phyloP scores from a whole-genome alignment of 129 eudicot genomes.

The Gnaphalium uliginosum region DNA sequence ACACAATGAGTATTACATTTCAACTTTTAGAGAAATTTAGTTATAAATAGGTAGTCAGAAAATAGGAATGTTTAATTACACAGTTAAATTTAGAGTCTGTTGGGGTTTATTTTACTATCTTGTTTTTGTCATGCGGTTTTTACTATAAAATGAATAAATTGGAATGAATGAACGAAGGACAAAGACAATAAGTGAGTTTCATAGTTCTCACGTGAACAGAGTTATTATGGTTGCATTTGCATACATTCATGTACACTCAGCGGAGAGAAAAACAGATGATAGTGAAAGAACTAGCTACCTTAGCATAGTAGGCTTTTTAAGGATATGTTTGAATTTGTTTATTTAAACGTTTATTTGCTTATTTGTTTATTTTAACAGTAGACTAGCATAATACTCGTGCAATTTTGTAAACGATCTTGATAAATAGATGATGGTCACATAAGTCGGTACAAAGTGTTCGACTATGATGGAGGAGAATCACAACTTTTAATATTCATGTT shows the following conservation, averaged over 20 bases:
- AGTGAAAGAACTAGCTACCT: not conserved
- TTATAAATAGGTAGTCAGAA: not conserved
- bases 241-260: constrained; percentile 17
- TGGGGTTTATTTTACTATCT: not conserved
- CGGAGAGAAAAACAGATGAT: constrained; percentile 14
- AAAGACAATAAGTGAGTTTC: constrained; percentile 41
- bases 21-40: not conserved
- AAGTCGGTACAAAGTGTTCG: no score
- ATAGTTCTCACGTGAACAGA: constrained; percentile 35
- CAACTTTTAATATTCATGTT: no score
- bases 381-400: no score
- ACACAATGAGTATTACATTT: no score
- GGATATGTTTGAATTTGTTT: no score
- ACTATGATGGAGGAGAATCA: no score
- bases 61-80: not conserved
- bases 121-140: not conserved
- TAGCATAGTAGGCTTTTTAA: not conserved
- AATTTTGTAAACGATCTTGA: no score
- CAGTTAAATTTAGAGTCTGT: not conserved
- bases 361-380: no score
- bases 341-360: no score
- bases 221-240: constrained; percentile 16
- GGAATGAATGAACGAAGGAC: constrained; percentile 27
- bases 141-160: constrained; percentile 24
- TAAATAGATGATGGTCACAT: no score